Percentiles rank a stretch among this genome's conserved stretches.
Evolutionary conservation across 202 grass and related monocot genomes (phyloP).

Genomic region (Schoenoplectus tabernaemontani): DNA sequence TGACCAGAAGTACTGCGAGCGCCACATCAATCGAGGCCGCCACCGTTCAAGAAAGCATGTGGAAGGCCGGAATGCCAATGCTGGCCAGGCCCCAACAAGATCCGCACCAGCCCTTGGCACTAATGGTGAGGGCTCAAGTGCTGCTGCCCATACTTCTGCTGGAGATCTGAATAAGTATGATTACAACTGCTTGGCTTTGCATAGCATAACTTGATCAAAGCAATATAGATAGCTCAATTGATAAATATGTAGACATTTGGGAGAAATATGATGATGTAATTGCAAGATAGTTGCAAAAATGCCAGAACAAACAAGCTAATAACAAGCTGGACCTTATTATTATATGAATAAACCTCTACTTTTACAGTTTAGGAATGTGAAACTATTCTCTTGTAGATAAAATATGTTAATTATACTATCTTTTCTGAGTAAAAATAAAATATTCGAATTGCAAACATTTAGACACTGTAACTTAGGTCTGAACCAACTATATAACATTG

Average conservation of each 20-base stretch:
- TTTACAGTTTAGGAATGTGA: not conserved
- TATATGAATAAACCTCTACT: not conserved
- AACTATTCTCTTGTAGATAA: not conserved
- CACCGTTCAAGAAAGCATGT: constrained; percentile 99
- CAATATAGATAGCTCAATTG: too few species aligned
- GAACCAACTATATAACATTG: not conserved
- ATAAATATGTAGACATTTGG: not conserved
- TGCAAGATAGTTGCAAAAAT: not conserved
- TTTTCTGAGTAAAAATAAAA: not conserved
- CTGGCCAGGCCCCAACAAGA: constrained; percentile 17
- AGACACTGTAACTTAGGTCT: not conserved
- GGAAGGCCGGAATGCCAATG: constrained; percentile 52
- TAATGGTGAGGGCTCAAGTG: constrained; percentile 23
- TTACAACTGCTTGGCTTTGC: not conserved
- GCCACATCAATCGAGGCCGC: constrained; percentile 70
- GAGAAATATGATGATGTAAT: not conserved
- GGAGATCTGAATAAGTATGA: constrained; percentile 14
- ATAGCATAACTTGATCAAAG: not conserved
- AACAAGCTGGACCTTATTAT: not conserved
- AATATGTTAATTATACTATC: not conserved
- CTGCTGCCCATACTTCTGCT: constrained; percentile 9
- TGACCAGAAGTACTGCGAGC: constrained; percentile 86
- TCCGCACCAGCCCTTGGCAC: constrained; percentile 21
- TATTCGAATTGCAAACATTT: not conserved
- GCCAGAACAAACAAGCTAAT: not conserved